Conservation (phyloP, 768 basidiomycete genomes). For the Phanerochaete carnosa region DNA sequence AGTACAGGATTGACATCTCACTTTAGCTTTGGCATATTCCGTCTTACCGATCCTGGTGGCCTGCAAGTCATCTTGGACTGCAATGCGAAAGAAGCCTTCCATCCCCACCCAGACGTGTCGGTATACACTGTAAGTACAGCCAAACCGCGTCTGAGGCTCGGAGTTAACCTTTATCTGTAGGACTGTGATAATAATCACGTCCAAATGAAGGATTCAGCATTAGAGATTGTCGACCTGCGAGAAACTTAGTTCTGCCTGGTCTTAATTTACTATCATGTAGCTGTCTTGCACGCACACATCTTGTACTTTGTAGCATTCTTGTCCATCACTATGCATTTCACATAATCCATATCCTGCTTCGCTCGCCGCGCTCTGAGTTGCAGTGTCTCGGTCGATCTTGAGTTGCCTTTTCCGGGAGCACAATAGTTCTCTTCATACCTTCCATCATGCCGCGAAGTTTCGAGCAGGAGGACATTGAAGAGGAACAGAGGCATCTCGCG, state of each 20-base stretch:
- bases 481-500: constrained; percentile 70
- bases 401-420: background rate
- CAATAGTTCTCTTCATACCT: background rate
- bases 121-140: constrained; percentile 74
- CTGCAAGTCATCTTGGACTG: constrained; percentile 69
- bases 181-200: constrained; percentile 88
- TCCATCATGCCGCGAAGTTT: constrained; percentile 13
- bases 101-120: constrained; percentile 79
- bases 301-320: background rate
- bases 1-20: background rate
- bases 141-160: background rate
- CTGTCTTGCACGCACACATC: background rate
- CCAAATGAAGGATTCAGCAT: constrained; percentile 62
- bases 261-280: background rate
- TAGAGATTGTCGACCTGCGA: constrained; percentile 87
- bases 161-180: constrained; percentile 30
- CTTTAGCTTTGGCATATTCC: constrained; percentile 80
- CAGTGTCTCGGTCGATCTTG: background rate
- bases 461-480: constrained; percentile 31
- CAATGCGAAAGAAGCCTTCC: constrained; percentile 71
- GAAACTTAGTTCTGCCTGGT: background rate
- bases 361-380: too few species aligned
- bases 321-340: background rate
- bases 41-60: constrained; percentile 85
- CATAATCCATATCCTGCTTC: background rate